Percentiles rank a stretch among this genome's conserved stretches.
These are phyloP conservation scores for Penicillium manginii DNA, from an alignment of 495 filamentous ascomycete genomes.

Conservation along the genomic window DNA sequence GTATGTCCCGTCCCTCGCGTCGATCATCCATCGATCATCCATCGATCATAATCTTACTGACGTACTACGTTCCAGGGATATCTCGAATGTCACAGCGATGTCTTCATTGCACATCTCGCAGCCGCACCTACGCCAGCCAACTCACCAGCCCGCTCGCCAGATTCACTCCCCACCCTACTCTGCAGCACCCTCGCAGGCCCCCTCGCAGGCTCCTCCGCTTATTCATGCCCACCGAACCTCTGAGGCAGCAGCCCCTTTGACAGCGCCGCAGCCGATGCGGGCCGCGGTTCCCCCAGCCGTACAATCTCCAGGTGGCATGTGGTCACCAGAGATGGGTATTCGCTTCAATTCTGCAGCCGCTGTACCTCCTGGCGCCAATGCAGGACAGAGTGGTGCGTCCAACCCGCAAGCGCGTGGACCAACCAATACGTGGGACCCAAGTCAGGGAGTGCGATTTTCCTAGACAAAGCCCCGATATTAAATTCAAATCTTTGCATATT, in stretches of 20 bases:
- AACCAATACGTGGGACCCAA: conserved; percentile 61
- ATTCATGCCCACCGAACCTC: conserved; percentile 20
- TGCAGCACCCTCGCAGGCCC: conserved; percentile 31
- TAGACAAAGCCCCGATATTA: conserved; percentile 14
- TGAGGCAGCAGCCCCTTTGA: conserved; percentile 42
- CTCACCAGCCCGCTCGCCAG: conserved; percentile 29
- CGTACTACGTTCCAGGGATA: conserved; percentile 50
- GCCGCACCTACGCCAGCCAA: conserved; percentile 35
- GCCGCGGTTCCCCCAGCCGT: conserved; percentile 58
- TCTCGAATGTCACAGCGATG: conserved; percentile 63
- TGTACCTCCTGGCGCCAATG: conserved; percentile 20
- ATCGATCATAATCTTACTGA: conserved; percentile 12
- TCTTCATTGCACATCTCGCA: conserved; percentile 60
- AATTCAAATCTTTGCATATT: background rate
- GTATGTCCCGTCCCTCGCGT: conserved; percentile 42
- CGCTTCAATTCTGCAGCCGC: conserved; percentile 58
- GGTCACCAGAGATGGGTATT: conserved; percentile 80
- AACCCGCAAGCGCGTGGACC: conserved; percentile 16
- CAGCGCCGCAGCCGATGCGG: conserved; percentile 58
- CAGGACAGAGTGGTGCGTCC: conserved; percentile 22
- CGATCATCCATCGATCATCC: background rate
- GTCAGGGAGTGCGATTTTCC: conserved; percentile 66
- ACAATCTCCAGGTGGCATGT: conserved; percentile 59
- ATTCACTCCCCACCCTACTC: conserved; percentile 22
- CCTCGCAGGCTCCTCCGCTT: conserved; percentile 39